Percentiles rank a stretch among this genome's conserved stretches.
phyloP scores from a whole-genome alignment of 1,284 basidiomycete species.

The Puccinia sorghi region DNA sequence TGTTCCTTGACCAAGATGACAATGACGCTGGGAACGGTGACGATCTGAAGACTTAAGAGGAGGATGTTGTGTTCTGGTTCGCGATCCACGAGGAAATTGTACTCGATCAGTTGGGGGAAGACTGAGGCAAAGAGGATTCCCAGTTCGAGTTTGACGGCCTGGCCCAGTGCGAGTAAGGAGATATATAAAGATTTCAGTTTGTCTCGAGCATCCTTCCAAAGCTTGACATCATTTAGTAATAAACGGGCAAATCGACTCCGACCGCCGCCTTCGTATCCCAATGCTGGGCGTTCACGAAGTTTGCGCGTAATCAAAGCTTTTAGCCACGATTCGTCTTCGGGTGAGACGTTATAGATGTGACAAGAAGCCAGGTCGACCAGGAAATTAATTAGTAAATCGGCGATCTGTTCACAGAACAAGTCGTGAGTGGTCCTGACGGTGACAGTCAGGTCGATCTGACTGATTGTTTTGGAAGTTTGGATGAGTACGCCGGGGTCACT shows the following conservation, averaged over 20 bases:
- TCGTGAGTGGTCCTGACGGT: slow-evolving; percentile 85
- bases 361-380: slow-evolving; percentile 76
- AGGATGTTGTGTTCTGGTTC: slow-evolving; percentile 85
- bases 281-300: slow-evolving; percentile 32
- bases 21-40: slow-evolving; percentile 82
- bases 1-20: slow-evolving; percentile 74
- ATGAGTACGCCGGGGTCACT: slow-evolving; percentile 70
- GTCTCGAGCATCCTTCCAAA: slow-evolving; percentile 80
- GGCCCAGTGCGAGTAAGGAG: slow-evolving; percentile 70
- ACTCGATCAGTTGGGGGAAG: slow-evolving; percentile 82
- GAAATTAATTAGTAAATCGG: slow-evolving; percentile 80
- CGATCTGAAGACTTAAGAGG: slow-evolving; percentile 83
- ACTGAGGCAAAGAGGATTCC: slow-evolving; percentile 79
- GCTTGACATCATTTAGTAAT: slow-evolving; percentile 73
- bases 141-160: slow-evolving; percentile 73
- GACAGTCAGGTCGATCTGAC: slow-evolving; percentile 86
- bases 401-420: slow-evolving; percentile 84
- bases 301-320: slow-evolving; percentile 38
- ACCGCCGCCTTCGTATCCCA: slow-evolving; percentile 43
- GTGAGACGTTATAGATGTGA: slow-evolving; percentile 62
- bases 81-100: slow-evolving; percentile 84
- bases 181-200: slow-evolving; percentile 80
- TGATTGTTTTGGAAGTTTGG: slow-evolving; percentile 75
- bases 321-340: slow-evolving; percentile 65
- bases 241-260: slow-evolving; percentile 68